These are phyloP conservation scores for Jackrogersella minutella DNA, from an alignment of 495 filamentous ascomycete genomes.

Conservation along the genomic window DNA sequence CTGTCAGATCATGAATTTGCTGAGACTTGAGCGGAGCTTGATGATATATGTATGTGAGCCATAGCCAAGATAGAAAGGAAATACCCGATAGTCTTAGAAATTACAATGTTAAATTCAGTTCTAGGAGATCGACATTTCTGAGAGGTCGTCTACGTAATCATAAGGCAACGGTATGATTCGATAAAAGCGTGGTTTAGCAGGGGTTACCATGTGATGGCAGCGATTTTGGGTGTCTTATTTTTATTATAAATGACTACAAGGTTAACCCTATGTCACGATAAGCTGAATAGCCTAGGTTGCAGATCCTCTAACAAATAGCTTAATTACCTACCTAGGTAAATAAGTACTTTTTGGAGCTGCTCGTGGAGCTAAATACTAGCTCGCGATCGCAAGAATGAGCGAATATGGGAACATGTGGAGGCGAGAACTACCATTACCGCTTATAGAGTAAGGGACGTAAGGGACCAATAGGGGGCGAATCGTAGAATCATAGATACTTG, in stretches of 20 bases:
- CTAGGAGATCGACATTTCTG: not conserved
- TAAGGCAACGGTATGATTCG: not conserved
- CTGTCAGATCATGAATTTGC: no score
- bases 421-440: not conserved
- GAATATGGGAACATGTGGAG: not conserved
- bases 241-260: not conserved
- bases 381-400: not conserved
- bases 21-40: not conserved
- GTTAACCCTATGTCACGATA: not conserved
- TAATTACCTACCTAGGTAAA: no score
- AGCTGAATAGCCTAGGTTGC: not conserved
- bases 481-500: not conserved
- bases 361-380: not conserved
- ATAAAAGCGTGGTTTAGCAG: not conserved
- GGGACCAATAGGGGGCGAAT: not conserved
- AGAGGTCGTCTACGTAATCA: not conserved
- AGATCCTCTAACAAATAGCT: no score
- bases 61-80: not conserved
- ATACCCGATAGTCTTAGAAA: not conserved
- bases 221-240: not conserved
- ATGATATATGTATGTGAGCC: constrained; percentile 4
- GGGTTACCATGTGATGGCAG: not conserved
- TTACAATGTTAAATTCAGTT: not conserved
- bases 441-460: not conserved
- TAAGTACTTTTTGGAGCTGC: no score